Conservation (phyloP, 805 yeast species). For the Candida vaughaniae region DNA sequence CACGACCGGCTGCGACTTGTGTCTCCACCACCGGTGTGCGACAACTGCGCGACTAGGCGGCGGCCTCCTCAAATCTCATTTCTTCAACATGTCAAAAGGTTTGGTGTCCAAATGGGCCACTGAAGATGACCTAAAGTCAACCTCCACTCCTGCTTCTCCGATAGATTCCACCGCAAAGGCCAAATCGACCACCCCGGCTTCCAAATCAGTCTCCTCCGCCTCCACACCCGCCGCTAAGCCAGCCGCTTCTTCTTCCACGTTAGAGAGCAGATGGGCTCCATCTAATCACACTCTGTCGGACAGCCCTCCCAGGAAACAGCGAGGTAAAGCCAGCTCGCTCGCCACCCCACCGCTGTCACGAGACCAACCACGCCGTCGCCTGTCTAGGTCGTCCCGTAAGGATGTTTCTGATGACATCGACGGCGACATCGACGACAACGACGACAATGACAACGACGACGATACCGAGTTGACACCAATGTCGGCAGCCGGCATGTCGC, state of each 20-base stretch:
- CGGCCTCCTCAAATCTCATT: constrained; percentile 10
- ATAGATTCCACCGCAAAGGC: not conserved
- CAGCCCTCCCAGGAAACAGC: not conserved
- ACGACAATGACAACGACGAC: not conserved
- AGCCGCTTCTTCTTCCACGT: constrained; percentile 1
- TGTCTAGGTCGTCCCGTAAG: not conserved
- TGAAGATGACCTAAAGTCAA: constrained; percentile 19
- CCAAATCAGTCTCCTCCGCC: not conserved
- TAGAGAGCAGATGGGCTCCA: constrained; percentile 37
- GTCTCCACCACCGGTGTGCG: too few relatives aligned
- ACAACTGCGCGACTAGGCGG: too few relatives aligned
- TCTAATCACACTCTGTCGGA: constrained; percentile 8
- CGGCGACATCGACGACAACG: not conserved
- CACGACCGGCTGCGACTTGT: too few relatives aligned
- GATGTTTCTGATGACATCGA: not conserved
- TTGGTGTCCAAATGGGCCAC: constrained; percentile 36
- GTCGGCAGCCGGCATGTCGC: constrained; percentile 30
- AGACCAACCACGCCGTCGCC: not conserved
- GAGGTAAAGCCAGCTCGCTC: not conserved
- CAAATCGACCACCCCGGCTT: not conserved
- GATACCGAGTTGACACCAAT: constrained; percentile 13
- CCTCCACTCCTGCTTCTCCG: too few relatives aligned
- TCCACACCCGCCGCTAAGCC: not conserved
- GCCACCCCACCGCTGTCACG: not conserved
- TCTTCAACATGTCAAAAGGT: constrained; percentile 4